Evolutionary conservation across 2,329 filamentous ascomycete species (phyloP).

Genomic region (Hypoxylon sp.): DNA sequence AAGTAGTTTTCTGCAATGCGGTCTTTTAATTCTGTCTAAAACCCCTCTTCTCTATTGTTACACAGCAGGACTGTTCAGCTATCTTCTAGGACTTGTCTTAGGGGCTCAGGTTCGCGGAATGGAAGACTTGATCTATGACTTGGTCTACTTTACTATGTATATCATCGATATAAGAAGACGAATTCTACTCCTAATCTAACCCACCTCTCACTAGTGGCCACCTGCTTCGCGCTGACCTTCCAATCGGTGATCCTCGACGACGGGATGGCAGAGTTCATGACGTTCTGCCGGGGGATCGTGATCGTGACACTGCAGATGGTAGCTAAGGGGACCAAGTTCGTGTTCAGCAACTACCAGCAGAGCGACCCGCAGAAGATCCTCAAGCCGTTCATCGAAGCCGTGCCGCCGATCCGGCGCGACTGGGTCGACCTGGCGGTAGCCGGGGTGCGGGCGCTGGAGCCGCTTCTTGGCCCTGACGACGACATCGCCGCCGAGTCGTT

Average conservation of each 20-base stretch:
- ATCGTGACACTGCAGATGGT: slow-evolving; percentile 70
- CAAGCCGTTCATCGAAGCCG: slow-evolving; percentile 61
- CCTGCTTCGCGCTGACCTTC: slow-evolving; percentile 72
- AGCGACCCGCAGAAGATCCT: slow-evolving; percentile 60
- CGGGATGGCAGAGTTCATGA: slow-evolving; percentile 73
- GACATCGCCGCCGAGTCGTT: slow-evolving; percentile 64
- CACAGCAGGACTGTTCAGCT: background rate
- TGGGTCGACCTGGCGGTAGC: slow-evolving; percentile 64
- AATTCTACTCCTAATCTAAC: background rate
- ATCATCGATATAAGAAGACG: background rate
- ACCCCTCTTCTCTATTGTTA: background rate
- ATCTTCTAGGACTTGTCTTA: background rate
- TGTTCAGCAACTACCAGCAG: slow-evolving; percentile 65
- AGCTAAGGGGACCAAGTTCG: slow-evolving; percentile 62
- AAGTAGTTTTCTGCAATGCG: slow-evolving; percentile 2
- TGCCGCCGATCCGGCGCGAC: slow-evolving; percentile 62
- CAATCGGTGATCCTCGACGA: slow-evolving; percentile 71
- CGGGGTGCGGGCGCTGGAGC: slow-evolving; percentile 60
- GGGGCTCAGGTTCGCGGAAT: background rate
- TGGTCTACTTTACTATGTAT: background rate
- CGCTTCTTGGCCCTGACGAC: slow-evolving; percentile 61
- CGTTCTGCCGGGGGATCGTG: slow-evolving; percentile 70
- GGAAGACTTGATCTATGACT: background rate
- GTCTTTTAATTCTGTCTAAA: background rate
- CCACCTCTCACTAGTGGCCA: slow-evolving; percentile 59